Base-by-base conservation (phyloP, 2,329 filamentous ascomycete genomes). In the Arthrinium phaeospermum region DNA sequence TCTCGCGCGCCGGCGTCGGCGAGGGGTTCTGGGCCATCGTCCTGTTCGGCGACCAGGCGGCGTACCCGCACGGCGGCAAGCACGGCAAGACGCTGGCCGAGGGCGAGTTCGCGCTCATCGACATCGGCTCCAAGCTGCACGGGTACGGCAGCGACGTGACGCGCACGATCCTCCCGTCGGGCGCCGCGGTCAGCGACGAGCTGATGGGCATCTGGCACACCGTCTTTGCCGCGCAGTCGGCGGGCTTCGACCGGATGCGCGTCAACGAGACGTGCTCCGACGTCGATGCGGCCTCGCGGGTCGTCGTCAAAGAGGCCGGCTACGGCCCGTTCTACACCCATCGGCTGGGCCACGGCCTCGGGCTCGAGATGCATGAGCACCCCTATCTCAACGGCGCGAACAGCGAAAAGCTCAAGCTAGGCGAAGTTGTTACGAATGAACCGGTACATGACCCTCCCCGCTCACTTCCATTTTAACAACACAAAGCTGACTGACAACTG, bases 301-400 rank as follows among this genome's bases (percentile, higher is more conserved):
- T 72, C 13, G 76, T 76, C 0, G 74, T 80, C 51, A 69, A 73
- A 30, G 72, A 75, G 22, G 74, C 73, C 12, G 78, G 76, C 4
- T 79, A 78, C 67, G 78, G 72, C 0, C 74, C 76, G 34, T 80
- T 72, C 72, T 80, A 79, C 44, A 79, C 78, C 5, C 79, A 80
- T 71, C 75, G 78, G 0, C 75, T 80, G 0, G 78, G 79, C 12
- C 79, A 80, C 70, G 79, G 79, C 1, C 34, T 80, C 10, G 79
- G 79, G 0, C 49, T 79, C 67, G 79, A 79, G 69, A 74, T 75
- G 69, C 79, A 80, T 57, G 79, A 80, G 71, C 79, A 79, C 30
- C 79, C 78, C 6, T 79, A 79, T 68, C 71, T 80, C 69, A 79
- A 80, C 64, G 79, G 79, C 0, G 79, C 78, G 1, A 80, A 80